These are phyloP conservation scores for Vitis amurensis DNA, from an alignment of 164 flowering plant genomes.

Conservation along the genomic window DNA sequence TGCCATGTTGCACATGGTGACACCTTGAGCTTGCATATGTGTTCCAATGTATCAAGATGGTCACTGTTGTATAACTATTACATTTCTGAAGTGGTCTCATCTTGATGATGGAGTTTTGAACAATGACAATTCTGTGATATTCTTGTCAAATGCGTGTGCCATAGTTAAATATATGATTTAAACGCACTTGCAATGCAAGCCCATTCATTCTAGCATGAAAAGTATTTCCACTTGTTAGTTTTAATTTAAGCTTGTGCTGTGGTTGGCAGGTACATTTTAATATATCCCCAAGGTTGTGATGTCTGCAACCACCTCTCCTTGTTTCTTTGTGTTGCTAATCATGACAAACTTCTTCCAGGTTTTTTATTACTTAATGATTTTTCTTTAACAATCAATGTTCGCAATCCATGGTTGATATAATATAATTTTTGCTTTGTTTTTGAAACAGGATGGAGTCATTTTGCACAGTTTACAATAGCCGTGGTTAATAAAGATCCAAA, in stretches of 20 bases:
- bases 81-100: too few species aligned
- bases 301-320: conserved; percentile 93
- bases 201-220: background rate
- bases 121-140: too few species aligned
- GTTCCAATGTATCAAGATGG: too few species aligned
- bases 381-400: background rate
- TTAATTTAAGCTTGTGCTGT: conserved; percentile 13
- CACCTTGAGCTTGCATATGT: too few species aligned
- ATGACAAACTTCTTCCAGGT: conserved; percentile 99
- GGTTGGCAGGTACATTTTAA: conserved; percentile 78
- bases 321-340: conserved; percentile 98
- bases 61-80: too few species aligned
- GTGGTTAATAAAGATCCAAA: conserved; percentile 96
- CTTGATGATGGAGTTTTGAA: too few species aligned
- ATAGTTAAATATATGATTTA: too few species aligned
- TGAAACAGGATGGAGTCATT: conserved; percentile 91
- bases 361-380: conserved; percentile 11
- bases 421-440: conserved; percentile 3
- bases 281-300: conserved; percentile 98
- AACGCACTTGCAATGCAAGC: too few species aligned
- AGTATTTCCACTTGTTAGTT: background rate
- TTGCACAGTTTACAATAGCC: conserved; percentile 96
- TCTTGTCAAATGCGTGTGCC: too few species aligned
- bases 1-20: too few species aligned
- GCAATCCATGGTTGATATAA: background rate